A percentile compares a stretch with the other conserved stretches of the same genome.
phyloP scores from a whole-genome alignment of 2,329 filamentous ascomycete genomes.

The Lachnellula subtilissima region DNA sequence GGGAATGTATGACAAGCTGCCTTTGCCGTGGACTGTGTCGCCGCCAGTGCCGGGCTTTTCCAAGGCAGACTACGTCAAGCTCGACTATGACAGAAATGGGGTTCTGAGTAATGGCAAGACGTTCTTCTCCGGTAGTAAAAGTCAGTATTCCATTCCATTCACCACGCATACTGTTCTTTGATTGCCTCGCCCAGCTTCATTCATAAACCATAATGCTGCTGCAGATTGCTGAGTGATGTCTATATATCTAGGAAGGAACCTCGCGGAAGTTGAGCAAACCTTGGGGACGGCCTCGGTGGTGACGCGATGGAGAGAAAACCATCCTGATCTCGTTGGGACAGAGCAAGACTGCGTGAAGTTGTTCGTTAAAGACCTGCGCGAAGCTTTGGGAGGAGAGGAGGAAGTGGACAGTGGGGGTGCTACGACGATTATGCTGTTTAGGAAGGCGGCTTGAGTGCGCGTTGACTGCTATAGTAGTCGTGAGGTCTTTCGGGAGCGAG shows the following conservation, averaged over 20 bases:
- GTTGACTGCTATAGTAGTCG: not conserved
- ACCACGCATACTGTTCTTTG: not conserved
- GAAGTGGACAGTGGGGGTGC: slow-evolving; percentile 10
- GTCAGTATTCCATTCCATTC: not conserved
- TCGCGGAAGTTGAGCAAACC: slow-evolving; percentile 12
- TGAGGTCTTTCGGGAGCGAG: not conserved
- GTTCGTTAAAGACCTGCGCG: slow-evolving; percentile 13
- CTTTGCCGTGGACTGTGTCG: slow-evolving; percentile 40
- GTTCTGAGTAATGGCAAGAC: slow-evolving; percentile 22
- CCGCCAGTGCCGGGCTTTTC: slow-evolving; percentile 30
- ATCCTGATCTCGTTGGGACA: slow-evolving; percentile 33
- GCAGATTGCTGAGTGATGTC: not conserved
- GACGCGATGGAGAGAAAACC: slow-evolving; percentile 35
- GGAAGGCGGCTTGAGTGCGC: slow-evolving; percentile 8
- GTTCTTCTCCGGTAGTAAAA: slow-evolving; percentile 26
- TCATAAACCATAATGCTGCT: not conserved
- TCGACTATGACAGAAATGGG: slow-evolving; percentile 35
- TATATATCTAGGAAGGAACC: not conserved
- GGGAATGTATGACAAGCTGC: slow-evolving; percentile 37
- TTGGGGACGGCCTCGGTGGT: slow-evolving; percentile 36
- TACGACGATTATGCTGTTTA: slow-evolving; percentile 18
- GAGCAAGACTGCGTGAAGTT: slow-evolving; percentile 34
- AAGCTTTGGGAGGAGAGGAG: slow-evolving; percentile 13
- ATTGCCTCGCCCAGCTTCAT: not conserved
- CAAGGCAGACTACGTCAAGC: slow-evolving; percentile 30